Evolutionary conservation across 352 stramenopile genomes (phyloP).

Genomic region (Phytopythium sindhum): DNA sequence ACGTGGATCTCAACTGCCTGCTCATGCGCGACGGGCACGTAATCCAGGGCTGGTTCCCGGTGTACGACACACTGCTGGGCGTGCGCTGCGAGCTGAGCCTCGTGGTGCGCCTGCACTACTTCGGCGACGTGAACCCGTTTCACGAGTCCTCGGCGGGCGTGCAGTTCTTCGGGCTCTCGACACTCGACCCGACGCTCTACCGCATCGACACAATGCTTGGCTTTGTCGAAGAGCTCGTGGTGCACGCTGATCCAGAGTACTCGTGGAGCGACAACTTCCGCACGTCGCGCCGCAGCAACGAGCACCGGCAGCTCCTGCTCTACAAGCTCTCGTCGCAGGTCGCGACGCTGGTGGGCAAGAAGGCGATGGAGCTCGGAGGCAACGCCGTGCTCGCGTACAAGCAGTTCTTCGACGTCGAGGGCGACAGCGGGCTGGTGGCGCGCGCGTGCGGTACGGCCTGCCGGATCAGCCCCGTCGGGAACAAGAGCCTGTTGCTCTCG

Average conservation of each 20-base stretch:
- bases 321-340: conserved; percentile 93
- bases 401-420: conserved; percentile 99
- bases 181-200: conserved; percentile 88
- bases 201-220: conserved; percentile 89
- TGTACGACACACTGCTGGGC: conserved; percentile 97
- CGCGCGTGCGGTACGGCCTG: conserved; percentile 94
- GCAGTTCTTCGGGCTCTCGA: conserved; percentile 96
- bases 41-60: conserved; percentile 97
- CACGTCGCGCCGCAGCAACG: conserved; percentile 92
- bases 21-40: conserved; percentile 91
- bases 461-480: conserved; percentile 70
- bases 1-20: conserved; percentile 98
- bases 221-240: conserved; percentile 95
- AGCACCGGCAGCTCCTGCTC: conserved; percentile 93
- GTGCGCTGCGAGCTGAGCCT: conserved; percentile 95
- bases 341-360: conserved; percentile 90
- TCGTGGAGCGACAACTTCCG: conserved; percentile 96
- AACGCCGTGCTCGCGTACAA: conserved; percentile 98
- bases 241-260: conserved; percentile 98
- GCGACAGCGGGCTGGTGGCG: conserved; percentile 96
- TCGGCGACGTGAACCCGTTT: conserved; percentile 97
- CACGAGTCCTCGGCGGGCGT: conserved; percentile 96
- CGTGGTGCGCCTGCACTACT: conserved; percentile 95
- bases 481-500: conserved; percentile 23
- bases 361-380: conserved; percentile 94